These are phyloP conservation scores for Starmerella stellata DNA, from an alignment of 805 yeast species.

Conservation along the genomic window DNA sequence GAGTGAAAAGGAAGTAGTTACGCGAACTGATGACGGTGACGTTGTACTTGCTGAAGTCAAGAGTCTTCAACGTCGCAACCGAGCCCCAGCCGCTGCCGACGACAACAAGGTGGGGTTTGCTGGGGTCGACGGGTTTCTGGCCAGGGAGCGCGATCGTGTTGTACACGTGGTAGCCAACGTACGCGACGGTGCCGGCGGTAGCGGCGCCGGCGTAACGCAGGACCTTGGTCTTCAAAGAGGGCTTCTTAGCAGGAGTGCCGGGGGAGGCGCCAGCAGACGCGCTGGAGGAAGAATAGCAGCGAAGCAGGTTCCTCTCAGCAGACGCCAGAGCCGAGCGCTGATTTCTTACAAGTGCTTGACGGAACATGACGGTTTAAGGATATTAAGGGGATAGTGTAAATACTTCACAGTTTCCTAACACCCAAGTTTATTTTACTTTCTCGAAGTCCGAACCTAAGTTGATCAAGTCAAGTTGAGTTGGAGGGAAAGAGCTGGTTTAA, in stretches of 20 bases:
- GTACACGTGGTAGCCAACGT: constrained; percentile 37
- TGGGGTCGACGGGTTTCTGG: constrained; percentile 32
- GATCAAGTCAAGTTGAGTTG: no score
- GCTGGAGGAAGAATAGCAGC: not conserved
- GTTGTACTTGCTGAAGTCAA: constrained; percentile 74
- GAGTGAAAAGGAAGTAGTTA: constrained; percentile 88
- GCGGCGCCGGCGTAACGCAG: constrained; percentile 11
- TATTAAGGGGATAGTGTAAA: no score
- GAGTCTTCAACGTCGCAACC: constrained; percentile 59
- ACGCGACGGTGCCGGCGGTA: constrained; percentile 31
- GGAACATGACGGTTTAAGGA: not conserved
- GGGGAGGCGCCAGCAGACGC: not conserved
- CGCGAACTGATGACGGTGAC: constrained; percentile 85
- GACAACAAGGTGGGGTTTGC: constrained; percentile 55
- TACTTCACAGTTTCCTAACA: no score
- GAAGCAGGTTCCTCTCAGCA: not conserved
- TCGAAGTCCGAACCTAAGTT: no score
- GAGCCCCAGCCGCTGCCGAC: constrained; percentile 86
- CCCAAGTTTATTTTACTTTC: no score
- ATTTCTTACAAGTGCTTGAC: not conserved
- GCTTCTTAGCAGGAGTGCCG: not conserved
- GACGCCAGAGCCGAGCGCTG: not conserved
- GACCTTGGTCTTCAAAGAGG: constrained; percentile 7
- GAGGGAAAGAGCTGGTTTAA: no score
- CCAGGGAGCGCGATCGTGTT: constrained; percentile 23